Percentiles rank a stretch among this genome's conserved stretches.
phyloP scores from a whole-genome alignment of 352 stramenopile species.

The Albugo laibachii region DNA sequence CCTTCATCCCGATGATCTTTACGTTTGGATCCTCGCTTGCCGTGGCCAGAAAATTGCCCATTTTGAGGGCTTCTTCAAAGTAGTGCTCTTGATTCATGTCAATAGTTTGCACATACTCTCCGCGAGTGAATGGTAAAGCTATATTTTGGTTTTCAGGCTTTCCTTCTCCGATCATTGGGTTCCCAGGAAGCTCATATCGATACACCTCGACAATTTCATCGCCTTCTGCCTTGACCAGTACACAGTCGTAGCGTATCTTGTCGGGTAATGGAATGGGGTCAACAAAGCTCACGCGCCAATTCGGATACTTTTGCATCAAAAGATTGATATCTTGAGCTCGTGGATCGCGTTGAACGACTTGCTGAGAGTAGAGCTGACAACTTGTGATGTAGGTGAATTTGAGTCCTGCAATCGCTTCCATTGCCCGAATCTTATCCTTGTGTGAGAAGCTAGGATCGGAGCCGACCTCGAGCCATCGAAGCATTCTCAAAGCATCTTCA shows the following conservation, averaged over 20 bases:
- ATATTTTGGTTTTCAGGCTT: constrained; percentile 82
- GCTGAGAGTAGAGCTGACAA: constrained; percentile 78
- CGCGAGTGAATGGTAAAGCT: constrained; percentile 64
- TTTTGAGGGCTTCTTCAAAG: constrained; percentile 80
- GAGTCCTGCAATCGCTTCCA: constrained; percentile 66
- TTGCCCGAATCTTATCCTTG: constrained; percentile 79
- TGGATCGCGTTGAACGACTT: constrained; percentile 41
- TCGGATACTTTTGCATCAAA: constrained; percentile 92
- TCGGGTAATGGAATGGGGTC: constrained; percentile 55
- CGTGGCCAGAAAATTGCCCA: constrained; percentile 72
- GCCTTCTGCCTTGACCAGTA: constrained; percentile 63
- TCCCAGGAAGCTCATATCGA: constrained; percentile 63
- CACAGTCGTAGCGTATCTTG: constrained; percentile 63
- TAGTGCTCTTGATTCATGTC: constrained; percentile 85
- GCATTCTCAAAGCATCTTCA: constrained; percentile 76
- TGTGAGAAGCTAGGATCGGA: constrained; percentile 68
- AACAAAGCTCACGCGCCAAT: constrained; percentile 81
- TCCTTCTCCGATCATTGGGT: constrained; percentile 66
- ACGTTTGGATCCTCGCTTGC: constrained; percentile 43
- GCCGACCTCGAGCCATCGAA: constrained; percentile 76
- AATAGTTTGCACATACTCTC: constrained; percentile 78
- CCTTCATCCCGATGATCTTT: constrained; percentile 77
- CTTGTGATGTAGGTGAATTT: constrained; percentile 82
- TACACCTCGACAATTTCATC: constrained; percentile 80
- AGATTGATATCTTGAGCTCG: constrained; percentile 92